These are phyloP conservation scores for Alopecurus myosuroides DNA, from an alignment of 176 grass and related monocot species.

Conservation along the genomic window DNA sequence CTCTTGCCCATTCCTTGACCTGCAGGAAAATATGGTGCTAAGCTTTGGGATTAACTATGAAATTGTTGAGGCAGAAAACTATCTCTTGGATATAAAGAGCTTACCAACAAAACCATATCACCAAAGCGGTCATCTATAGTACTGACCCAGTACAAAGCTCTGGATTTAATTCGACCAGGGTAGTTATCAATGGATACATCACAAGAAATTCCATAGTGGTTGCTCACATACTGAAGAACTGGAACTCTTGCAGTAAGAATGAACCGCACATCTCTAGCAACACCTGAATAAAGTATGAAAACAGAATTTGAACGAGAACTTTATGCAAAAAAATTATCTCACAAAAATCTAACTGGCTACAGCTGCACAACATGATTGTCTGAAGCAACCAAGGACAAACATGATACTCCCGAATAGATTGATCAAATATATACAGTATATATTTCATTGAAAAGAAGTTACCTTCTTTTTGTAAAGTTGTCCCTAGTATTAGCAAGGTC, in stretches of 20 bases:
- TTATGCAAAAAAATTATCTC: neutral
- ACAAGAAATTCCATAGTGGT: too few species aligned
- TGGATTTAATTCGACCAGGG: constrained; percentile 68
- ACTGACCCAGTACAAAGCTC: constrained; percentile 61
- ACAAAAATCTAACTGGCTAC: neutral
- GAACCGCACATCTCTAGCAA: constrained; percentile 47
- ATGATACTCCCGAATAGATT: neutral
- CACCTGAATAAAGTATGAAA: constrained; percentile 43
- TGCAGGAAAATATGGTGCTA: constrained; percentile 32
- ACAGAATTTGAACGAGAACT: neutral
- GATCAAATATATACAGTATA: neutral
- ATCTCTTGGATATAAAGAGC: neutral
- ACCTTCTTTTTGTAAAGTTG: too few species aligned
- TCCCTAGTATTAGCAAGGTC: too few species aligned
- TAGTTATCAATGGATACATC: constrained; percentile 74
- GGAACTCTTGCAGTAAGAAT: constrained; percentile 81
- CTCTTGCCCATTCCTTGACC: constrained; percentile 97
- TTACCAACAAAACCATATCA: constrained; percentile 89
- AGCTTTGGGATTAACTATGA: constrained; percentile 20
- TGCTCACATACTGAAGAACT: constrained; percentile 68
- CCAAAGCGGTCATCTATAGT: constrained; percentile 64
- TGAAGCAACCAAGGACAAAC: neutral
- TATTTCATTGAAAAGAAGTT: too few species aligned
- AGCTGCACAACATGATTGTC: neutral
- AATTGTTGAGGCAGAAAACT: neutral